phyloP scores from a whole-genome alignment of 139 green algal genomes.

The Diplosphaera chodatii region DNA sequence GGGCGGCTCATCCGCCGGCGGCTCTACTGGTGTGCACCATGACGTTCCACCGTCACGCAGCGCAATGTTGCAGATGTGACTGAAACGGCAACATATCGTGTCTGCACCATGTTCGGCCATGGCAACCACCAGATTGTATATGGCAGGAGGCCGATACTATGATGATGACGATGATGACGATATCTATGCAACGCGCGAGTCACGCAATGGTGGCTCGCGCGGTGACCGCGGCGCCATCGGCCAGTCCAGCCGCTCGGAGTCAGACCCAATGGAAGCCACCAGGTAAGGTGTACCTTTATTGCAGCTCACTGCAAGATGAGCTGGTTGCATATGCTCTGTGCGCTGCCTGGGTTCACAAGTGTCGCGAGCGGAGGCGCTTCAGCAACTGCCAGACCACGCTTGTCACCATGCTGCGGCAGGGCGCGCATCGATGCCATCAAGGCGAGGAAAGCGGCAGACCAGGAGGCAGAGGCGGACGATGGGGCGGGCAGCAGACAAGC shows the following conservation, averaged over 20 bases:
- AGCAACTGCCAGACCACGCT: too few relatives aligned
- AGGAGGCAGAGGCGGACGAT: background rate
- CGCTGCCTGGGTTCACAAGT: too few relatives aligned
- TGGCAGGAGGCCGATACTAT: background rate
- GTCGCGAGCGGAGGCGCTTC: too few relatives aligned
- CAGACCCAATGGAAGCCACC: conserved; percentile 15
- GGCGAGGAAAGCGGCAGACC: background rate
- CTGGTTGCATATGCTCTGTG: too few relatives aligned
- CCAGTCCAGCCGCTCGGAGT: background rate
- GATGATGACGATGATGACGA: conserved; percentile 12
- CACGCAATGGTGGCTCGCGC: background rate
- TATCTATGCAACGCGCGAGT: background rate
- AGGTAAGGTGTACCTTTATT: background rate
- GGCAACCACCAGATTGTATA: background rate
- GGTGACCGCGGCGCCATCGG: background rate
- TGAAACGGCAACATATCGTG: too few relatives aligned
- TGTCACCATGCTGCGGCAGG: too few relatives aligned
- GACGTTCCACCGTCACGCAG: too few relatives aligned
- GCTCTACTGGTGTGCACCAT: background rate
- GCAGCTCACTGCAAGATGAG: too few relatives aligned
- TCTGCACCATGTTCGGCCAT: too few relatives aligned
- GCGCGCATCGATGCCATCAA: conserved; percentile 21
- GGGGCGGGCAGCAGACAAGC: background rate
- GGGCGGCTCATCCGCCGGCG: conserved; percentile 15
- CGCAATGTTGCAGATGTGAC: too few relatives aligned